phyloP scores from a whole-genome alignment of 2,329 filamentous ascomycete species.

The Clarireedia monteithiana region DNA sequence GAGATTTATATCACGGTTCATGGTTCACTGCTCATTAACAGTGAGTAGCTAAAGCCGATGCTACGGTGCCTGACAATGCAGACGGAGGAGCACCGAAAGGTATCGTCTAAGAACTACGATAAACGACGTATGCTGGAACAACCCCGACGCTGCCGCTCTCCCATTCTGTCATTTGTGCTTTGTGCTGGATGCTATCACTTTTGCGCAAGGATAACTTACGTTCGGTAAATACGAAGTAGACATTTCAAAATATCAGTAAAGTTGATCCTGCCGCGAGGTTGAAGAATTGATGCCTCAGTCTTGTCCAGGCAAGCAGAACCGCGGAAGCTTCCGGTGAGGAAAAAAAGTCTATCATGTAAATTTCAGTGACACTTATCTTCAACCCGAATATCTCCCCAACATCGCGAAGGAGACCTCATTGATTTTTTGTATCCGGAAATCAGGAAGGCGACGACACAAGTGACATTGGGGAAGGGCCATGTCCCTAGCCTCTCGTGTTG shows the following conservation, averaged over 20 bases:
- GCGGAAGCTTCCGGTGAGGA: constrained; percentile 9
- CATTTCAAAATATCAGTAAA: no score
- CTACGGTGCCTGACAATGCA: no score
- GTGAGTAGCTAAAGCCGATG: no score
- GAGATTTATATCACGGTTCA: neutral
- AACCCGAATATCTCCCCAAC: neutral
- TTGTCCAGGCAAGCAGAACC: neutral
- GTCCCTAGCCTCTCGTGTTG: constrained; percentile 49
- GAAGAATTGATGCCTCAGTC: neutral
- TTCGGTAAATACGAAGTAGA: no score
- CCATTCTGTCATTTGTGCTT: no score
- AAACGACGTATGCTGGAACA: no score
- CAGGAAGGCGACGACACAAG: constrained; percentile 1
- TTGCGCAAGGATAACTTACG: no score
- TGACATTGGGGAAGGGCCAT: constrained; percentile 36
- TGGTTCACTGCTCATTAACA: no score
- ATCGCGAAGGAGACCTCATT: neutral
- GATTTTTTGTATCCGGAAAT: neutral
- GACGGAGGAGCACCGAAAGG: no score
- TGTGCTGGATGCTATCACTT: no score
- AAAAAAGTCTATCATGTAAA: constrained; percentile 6
- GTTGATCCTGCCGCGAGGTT: neutral
- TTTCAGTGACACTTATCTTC: neutral
- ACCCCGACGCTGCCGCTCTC: no score
- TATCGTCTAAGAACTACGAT: no score